These are phyloP conservation scores for Pythium utonaiense DNA, from an alignment of 352 stramenopile species.

Conservation along the genomic window DNA sequence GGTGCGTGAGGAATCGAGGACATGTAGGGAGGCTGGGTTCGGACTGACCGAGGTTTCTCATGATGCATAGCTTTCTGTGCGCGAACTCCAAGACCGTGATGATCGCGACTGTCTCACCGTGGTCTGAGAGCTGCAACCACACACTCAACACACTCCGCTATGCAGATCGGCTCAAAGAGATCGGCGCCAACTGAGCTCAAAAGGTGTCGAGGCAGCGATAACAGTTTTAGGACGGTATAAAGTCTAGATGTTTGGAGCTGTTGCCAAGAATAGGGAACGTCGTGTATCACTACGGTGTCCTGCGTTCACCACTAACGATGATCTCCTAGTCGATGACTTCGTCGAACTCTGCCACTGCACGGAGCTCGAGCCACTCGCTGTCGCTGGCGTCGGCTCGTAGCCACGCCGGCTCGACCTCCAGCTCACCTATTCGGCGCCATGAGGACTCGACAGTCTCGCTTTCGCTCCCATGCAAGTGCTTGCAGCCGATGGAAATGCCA, in stretches of 20 bases:
- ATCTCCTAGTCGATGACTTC: too few species aligned
- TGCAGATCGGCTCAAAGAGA: constrained; percentile 94
- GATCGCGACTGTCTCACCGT: constrained; percentile 93
- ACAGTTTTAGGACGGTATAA: too few species aligned
- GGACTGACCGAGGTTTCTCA: too few species aligned
- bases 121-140: constrained; percentile 92
- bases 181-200: constrained; percentile 20
- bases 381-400: background rate
- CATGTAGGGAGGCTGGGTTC: too few species aligned
- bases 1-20: too few species aligned
- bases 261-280: background rate
- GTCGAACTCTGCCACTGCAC: too few species aligned
- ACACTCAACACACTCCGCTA: constrained; percentile 97
- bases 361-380: background rate
- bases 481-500: constrained; percentile 19
- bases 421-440: background rate
- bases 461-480: constrained; percentile 4
- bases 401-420: background rate
- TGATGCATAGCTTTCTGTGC: constrained; percentile 89
- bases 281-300: background rate
- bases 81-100: constrained; percentile 92
- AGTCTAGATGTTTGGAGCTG: background rate
- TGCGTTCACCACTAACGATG: background rate
- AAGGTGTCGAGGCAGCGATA: too few species aligned
- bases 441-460: background rate